Percentiles rank a stretch among this genome's conserved stretches.
These are phyloP conservation scores for Ceratocystis colombiana DNA, from an alignment of 2,329 filamentous ascomycete species.

Conservation along the genomic window DNA sequence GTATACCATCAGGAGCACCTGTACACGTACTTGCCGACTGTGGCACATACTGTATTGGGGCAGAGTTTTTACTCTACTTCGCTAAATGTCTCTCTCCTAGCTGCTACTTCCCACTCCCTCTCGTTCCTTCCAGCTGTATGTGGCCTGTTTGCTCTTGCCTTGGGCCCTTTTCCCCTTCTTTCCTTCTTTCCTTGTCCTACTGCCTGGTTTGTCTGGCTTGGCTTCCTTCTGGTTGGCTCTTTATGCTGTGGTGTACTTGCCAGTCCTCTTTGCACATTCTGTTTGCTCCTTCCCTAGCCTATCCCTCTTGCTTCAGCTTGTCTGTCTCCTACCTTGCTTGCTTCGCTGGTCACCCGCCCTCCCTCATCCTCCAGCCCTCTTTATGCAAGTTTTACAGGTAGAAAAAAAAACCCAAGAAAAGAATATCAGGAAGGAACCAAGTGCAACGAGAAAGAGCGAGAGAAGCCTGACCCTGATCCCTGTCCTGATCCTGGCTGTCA, in stretches of 20 bases:
- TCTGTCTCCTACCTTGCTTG: neutral
- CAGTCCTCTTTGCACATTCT: neutral
- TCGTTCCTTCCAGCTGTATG: neutral
- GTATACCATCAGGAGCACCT: neutral
- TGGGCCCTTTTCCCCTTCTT: neutral
- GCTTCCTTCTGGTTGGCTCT: neutral
- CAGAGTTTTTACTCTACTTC: neutral
- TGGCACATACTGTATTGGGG: neutral
- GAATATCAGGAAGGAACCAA: neutral
- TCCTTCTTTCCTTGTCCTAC: neutral
- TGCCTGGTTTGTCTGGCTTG: neutral
- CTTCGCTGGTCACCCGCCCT: neutral
- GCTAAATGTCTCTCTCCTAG: slow-evolving; percentile 6
- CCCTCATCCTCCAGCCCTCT: neutral
- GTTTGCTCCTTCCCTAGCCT: neutral
- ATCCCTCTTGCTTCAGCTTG: neutral
- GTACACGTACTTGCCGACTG: neutral
- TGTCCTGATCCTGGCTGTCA: slow-evolving; percentile 2
- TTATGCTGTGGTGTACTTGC: neutral
- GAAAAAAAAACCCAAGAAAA: neutral
- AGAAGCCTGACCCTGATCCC: neutral
- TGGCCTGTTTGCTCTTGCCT: slow-evolving; percentile 6
- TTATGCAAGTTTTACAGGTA: neutral
- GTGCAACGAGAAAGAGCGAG: neutral
- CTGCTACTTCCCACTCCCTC: slow-evolving; percentile 4